Base-by-base conservation (phyloP, 1,284 basidiomycete species). In the Stygiomarasmius scandens region DNA sequence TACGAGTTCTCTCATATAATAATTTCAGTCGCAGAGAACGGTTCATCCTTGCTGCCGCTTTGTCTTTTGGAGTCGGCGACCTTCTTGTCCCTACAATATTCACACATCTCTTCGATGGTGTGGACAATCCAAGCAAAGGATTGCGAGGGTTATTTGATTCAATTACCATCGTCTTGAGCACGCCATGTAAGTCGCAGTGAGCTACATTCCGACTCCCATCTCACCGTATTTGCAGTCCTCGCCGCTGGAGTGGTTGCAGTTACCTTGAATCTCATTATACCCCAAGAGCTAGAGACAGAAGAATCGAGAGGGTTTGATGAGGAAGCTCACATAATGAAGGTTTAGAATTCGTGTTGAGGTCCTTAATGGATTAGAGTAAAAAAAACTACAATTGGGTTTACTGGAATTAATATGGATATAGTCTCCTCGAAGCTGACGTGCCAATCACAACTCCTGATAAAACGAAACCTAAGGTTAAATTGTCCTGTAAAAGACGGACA, bases 161-260 rank as follows among this genome's bases (percentile, higher is more conserved):
- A 8, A 91, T 95, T 62, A 86, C 86, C 27, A 93, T 94, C 64
- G 73, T 93, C 16, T 71, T 94, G 50, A 86, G 83, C 61, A 92
- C 89, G 2, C 89, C 89, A 46, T 92, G 89, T 90, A 69, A 76
- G 88, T 74, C 25, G 49, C n/a, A n/a, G n/a, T n/a, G n/a, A n/a
- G n/a, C n/a, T n/a, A n/a, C n/a, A n/a, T n/a, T n/a, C n/a, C n/a
- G n/a, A n/a, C n/a, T 57, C 19, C 45, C 49, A 5, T 41, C 38
- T 16, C 16, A 41, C 16, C 38, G 22, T 22, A 41, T 51, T 9
- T 11, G 23, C 64, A 81, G 90, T 91, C 72, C 71, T 93, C 54
- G 76, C 83, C 38, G 75, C 86, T 0, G 90, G 89, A 20, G 67
- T 92, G 54, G 80, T 89, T 2, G 88, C 86, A 2, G 80, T 82